Base-by-base conservation (phyloP, 495 filamentous ascomycete species). In the Aspergillus taichungensis region DNA sequence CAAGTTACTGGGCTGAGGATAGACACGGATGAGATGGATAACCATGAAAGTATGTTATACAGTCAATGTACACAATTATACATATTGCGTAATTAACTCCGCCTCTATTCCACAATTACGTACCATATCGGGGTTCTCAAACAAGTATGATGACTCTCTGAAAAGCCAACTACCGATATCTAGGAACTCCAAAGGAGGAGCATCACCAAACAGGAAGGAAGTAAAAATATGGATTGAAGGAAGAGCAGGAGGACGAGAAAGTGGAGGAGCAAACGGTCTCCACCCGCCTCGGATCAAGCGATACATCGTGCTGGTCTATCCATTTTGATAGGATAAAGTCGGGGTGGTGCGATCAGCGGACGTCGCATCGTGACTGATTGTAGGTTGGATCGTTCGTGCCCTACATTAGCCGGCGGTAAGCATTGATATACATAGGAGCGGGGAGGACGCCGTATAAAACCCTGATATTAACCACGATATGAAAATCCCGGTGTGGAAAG, bases 301-400 rank as follows among this genome's bases (percentile, higher is more conserved):
- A 42, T 44, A 24, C 18, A 52, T 52, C 53, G 50, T 56, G 54
- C 43, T 35, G 37, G 37, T 37, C 45, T 34, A 14, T 18, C 33
- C 13, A 40, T 33, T 37, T 32, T 57, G 51, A 57, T 57, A 57
- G 55, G 55, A 47, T 53, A 57, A 35, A 46, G 30, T 52, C 48
- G 45, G 43, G 24, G 24, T 30, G 30, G 7, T 42, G 37, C 41
- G 51, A 57, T 54, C 51, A 51, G 49, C 53, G 41, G 46, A 45
- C 48, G 33, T 41, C 39, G 46, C 46, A 47, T 43, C 39, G 39
- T 44, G 46, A 49, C 42, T 34, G 41, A 49, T 43, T 49, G 46
- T 38, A 40, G 30, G 34, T 13, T 7, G 14, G n/a, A 42, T 35
- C 32, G 37, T 44, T 44, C 40, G 36, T 37, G 36, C 29, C 41